phyloP scores from a whole-genome alignment of 2,329 filamentous ascomycete genomes.

The Fusarium zealandicum region DNA sequence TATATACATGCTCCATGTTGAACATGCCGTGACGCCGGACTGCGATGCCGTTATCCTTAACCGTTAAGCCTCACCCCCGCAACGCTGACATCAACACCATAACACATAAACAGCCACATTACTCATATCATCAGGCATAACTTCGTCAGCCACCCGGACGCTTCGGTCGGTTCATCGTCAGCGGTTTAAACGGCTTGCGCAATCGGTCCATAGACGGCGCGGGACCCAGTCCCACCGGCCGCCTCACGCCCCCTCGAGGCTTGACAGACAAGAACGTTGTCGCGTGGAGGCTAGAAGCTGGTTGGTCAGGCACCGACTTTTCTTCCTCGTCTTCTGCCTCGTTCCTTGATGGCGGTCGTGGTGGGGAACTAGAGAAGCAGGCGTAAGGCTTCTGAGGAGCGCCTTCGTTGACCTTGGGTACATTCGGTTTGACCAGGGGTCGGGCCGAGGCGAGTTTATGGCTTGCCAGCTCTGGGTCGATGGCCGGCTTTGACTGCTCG shows the following conservation, averaged over 20 bases:
- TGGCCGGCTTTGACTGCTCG: slow-evolving; percentile 29
- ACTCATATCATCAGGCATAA: slow-evolving; percentile 10
- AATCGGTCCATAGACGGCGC: slow-evolving; percentile 59
- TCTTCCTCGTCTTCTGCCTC: slow-evolving; percentile 34
- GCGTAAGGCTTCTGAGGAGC: slow-evolving; percentile 56
- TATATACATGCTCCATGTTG: slow-evolving; percentile 11
- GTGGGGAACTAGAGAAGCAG: slow-evolving; percentile 66
- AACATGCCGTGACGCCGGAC: slow-evolving; percentile 3
- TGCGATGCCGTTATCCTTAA: slow-evolving; percentile 36
- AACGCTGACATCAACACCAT: background rate
- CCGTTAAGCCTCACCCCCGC: slow-evolving; percentile 16
- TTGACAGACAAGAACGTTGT: slow-evolving; percentile 57
- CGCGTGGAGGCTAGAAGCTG: slow-evolving; percentile 56
- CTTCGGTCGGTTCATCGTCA: slow-evolving; percentile 58
- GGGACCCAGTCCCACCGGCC: slow-evolving; percentile 54
- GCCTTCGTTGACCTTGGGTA: slow-evolving; percentile 35
- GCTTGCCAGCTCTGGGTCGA: slow-evolving; percentile 43
- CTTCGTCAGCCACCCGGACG: slow-evolving; percentile 33
- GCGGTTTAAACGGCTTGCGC: slow-evolving; percentile 63
- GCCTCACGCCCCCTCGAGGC: slow-evolving; percentile 50
- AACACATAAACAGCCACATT: slow-evolving; percentile 9
- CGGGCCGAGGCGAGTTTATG: slow-evolving; percentile 54
- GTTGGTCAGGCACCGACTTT: slow-evolving; percentile 42
- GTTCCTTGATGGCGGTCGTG: slow-evolving; percentile 40
- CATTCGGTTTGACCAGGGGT: slow-evolving; percentile 46